Percentiles rank a stretch among this genome's conserved stretches.
phyloP scores from a whole-genome alignment of 495 filamentous ascomycete genomes.

The Pyrenopolyporus hunteri region DNA sequence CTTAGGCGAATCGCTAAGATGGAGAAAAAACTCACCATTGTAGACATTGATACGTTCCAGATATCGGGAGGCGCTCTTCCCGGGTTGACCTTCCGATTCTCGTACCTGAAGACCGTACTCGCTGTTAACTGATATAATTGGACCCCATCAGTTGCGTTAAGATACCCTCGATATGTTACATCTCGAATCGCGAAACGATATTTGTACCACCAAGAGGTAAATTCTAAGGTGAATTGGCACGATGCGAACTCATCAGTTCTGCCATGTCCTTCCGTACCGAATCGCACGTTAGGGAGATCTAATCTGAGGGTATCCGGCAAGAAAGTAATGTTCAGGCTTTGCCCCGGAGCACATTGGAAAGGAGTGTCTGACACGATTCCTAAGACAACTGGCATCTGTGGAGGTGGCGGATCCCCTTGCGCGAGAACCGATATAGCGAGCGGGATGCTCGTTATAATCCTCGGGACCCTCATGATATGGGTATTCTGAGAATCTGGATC shows the following conservation, averaged over 20 bases:
- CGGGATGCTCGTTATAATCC: constrained; percentile 5
- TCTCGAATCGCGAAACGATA: constrained; percentile 31
- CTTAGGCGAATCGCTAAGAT: neutral
- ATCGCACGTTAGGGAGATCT: constrained; percentile 17
- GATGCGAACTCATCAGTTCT: constrained; percentile 23
- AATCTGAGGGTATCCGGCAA: constrained; percentile 21
- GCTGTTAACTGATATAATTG: constrained; percentile 25
- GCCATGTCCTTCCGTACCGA: constrained; percentile 25
- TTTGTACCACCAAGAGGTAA: constrained; percentile 33
- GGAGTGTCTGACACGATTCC: constrained; percentile 20
- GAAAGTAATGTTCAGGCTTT: constrained; percentile 28
- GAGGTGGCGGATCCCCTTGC: constrained; percentile 22
- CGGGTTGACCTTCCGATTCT: constrained; percentile 27
- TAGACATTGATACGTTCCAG: constrained; percentile 36
- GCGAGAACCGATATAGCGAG: constrained; percentile 8
- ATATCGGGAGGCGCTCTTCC: constrained; percentile 30
- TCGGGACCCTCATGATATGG: constrained; percentile 9
- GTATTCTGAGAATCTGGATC: neutral
- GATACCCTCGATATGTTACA: constrained; percentile 27
- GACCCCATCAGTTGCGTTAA: constrained; percentile 23
- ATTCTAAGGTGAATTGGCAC: constrained; percentile 33
- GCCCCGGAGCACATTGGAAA: constrained; percentile 24
- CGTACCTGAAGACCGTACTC: constrained; percentile 28
- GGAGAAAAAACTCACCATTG: constrained; percentile 18
- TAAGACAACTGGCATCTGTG: constrained; percentile 15